Conservation (phyloP, 306 rosid genomes). For the Citrullus amarus region DNA sequence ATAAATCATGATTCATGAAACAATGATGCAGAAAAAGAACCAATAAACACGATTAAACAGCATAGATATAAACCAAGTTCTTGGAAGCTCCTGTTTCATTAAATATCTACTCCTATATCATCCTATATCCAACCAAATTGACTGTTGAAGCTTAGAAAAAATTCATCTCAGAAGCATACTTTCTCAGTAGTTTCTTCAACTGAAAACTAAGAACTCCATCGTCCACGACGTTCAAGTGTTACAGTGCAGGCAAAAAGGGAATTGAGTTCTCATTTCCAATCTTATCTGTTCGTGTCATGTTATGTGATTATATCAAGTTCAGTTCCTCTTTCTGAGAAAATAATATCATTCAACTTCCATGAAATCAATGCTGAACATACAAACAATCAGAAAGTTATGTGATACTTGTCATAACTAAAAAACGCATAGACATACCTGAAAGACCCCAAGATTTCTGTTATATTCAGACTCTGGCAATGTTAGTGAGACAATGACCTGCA, state of each 20-base stretch:
- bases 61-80: not conserved
- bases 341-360: not conserved
- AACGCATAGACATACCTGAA: conserved; percentile 42
- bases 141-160: not conserved
- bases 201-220: not conserved
- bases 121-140: not conserved
- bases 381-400: not conserved
- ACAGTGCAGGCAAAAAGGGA: not conserved
- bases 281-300: not conserved
- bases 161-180: not conserved
- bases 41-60: not conserved
- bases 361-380: not conserved
- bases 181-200: not conserved
- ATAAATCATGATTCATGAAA: not conserved
- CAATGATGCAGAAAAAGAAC: not conserved
- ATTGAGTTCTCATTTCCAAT: not conserved
- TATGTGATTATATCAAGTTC: not conserved
- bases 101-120: not conserved
- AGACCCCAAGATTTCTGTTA: conserved; percentile 70
- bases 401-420: not conserved
- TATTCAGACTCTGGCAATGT: conserved; percentile 65
- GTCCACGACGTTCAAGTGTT: not conserved
- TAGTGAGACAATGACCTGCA: conserved; percentile 32
- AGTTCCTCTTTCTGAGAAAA: not conserved
- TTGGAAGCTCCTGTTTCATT: not conserved